Evolutionary conservation across 176 grass and related monocot species (phyloP), one percentile per base, ranked within the genome.

Genomic region (Panicum miliaceum): DNA sequence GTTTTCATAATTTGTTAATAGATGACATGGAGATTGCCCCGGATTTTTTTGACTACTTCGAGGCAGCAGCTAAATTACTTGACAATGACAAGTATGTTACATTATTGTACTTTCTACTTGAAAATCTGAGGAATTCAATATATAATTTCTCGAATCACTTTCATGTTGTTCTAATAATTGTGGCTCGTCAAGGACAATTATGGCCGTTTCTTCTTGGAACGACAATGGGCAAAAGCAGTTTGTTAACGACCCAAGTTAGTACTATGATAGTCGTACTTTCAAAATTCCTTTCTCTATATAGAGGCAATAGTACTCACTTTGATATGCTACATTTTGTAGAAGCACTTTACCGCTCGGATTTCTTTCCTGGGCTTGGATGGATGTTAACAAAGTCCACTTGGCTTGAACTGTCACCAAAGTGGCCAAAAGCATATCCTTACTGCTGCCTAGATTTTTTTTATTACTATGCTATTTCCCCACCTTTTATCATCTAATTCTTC

Each of bases 381-480:
- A 99, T 99, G 96, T 73, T 96, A 81, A 94, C 91, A 63, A 99
- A 90, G 83, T 87, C 91, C 85, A 89, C 79, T 88, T 99, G 96
- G 96, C 87, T 90, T 80, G 96, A 99, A 79, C 61, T 99, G 69
- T 99, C 96, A 67, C 96, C 93, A 20, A 99, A 96, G 71, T 99
- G 96, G 96, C 96, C 96, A 52, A 96, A 99, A 92, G 96, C 96
- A 99, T 99, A 99, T 99, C 96, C 93, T 99, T 96, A 14, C 69
- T 79, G 29, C 56, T 46, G 43, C 25, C n/a, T 79, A 76, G 52
- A 74, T 15, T 45, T 14, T 68, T 74, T 73, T 89, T 2, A 43
- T 58, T 29, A 75, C 1, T 69, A 34, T 76, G 14, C 13, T 43
- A 47, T 65, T 56, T 70, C 77, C 47, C 26, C 36, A 40, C 23